A percentile compares a stretch with the other conserved stretches of the same genome.
Evolutionary conservation across 345 rosid species (phyloP).

Genomic region (Pelargonium nanum): DNA sequence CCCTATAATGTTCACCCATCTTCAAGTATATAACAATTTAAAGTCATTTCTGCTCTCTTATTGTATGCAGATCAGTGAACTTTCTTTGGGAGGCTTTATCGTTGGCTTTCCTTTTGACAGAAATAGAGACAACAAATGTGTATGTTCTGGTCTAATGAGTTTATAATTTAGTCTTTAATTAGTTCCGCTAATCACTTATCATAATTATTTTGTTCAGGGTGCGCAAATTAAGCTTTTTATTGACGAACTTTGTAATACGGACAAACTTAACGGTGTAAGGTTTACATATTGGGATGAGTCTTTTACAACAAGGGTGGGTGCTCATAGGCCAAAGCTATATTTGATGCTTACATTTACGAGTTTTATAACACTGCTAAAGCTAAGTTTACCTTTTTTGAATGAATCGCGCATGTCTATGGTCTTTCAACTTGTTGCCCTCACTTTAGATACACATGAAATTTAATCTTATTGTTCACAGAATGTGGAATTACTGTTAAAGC

Average conservation of each 20-base stretch:
- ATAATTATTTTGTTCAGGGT: conserved; percentile 29
- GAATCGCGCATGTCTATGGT: background rate
- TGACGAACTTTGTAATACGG: conserved; percentile 48
- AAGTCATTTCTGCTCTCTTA: background rate
- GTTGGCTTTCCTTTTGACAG: conserved; percentile 61
- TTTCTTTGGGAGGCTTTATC: conserved; percentile 52
- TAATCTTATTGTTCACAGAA: conserved; percentile 30
- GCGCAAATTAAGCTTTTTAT: conserved; percentile 46
- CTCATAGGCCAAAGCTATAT: background rate
- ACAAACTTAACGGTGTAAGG: conserved; percentile 45
- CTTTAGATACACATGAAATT: conserved; percentile 5
- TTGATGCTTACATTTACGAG: background rate
- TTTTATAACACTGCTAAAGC: background rate
- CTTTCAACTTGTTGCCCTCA: background rate
- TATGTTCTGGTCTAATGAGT: conserved; percentile 20
- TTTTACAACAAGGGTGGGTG: conserved; percentile 61
- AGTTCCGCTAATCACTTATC: conserved; percentile 1
- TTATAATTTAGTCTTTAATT: conserved; percentile 1
- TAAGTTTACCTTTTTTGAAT: background rate
- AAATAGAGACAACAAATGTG: conserved; percentile 21
- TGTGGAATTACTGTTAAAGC: conserved; percentile 48
- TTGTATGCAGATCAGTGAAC: conserved; percentile 48
- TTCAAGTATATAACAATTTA: too few species aligned
- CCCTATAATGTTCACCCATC: too few species aligned
- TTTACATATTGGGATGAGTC: conserved; percentile 73